Evolutionary conservation across 2,329 filamentous ascomycete genomes (phyloP).

Genomic region (Arthrobotrys entomopaga): DNA sequence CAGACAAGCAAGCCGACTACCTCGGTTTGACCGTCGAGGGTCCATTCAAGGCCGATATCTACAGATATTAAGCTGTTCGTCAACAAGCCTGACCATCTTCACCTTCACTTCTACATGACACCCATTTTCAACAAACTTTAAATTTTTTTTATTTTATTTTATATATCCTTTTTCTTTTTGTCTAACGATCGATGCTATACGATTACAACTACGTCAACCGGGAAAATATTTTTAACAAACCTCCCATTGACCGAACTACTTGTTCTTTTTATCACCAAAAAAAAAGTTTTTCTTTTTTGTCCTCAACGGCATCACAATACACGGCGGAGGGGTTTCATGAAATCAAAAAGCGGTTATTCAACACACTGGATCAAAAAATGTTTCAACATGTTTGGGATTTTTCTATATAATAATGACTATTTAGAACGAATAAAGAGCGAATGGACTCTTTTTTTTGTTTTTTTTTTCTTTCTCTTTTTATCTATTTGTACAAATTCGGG

Average conservation of each 20-base stretch:
- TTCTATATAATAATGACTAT: slow-evolving; percentile 49
- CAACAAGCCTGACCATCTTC: background rate
- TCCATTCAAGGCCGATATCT: slow-evolving; percentile 94
- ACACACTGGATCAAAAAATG: slow-evolving; percentile 23
- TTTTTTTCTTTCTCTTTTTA: slow-evolving; percentile 3
- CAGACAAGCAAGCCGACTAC: slow-evolving; percentile 89
- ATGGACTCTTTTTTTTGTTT: background rate
- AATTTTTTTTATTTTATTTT: slow-evolving; percentile 36
- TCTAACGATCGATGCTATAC: slow-evolving; percentile 49
- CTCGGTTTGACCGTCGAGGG: slow-evolving; percentile 85
- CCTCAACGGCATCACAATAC: slow-evolving; percentile 51
- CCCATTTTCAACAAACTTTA: slow-evolving; percentile 21
- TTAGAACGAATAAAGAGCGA: slow-evolving; percentile 5
- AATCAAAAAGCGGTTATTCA: slow-evolving; percentile 50
- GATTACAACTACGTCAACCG: slow-evolving; percentile 59
- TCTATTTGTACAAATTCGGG: slow-evolving; percentile 53
- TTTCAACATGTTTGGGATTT: slow-evolving; percentile 55
- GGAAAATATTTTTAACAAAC: slow-evolving; percentile 7
- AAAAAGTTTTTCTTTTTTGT: slow-evolving; percentile 51
- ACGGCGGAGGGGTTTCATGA: slow-evolving; percentile 51
- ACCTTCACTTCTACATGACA: background rate
- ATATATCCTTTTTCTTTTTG: slow-evolving; percentile 56
- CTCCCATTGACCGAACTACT: background rate
- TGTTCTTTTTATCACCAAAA: slow-evolving; percentile 55
- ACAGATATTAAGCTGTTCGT: slow-evolving; percentile 72